These are phyloP conservation scores for Anethum foeniculum DNA, from an alignment of 140 eudicot species.

Conservation along the genomic window DNA sequence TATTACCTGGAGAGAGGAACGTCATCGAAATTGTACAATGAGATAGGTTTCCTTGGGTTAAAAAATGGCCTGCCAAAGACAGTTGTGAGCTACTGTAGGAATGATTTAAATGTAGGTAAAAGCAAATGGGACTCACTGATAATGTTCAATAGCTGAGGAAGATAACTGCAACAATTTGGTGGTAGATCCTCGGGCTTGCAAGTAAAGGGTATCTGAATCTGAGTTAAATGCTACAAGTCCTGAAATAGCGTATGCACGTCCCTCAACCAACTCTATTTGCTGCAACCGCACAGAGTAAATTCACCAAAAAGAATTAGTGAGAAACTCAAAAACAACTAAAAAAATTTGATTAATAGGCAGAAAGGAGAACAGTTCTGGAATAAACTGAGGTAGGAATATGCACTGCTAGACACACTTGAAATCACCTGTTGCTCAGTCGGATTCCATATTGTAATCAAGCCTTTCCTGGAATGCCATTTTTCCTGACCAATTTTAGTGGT, in stretches of 20 bases:
- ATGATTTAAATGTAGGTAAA: neutral
- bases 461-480: constrained; percentile 29
- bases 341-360: neutral
- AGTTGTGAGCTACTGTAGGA: constrained; percentile 13
- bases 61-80: constrained; percentile 50
- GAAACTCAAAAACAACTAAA: neutral
- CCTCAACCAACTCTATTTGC: constrained; percentile 67
- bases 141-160: constrained; percentile 27
- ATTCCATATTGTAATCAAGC: constrained; percentile 86
- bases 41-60: constrained; percentile 56
- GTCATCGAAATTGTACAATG: constrained; percentile 47
- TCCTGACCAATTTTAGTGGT: constrained; percentile 19
- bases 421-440: constrained; percentile 84
- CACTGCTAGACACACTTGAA: neutral
- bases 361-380: neutral
- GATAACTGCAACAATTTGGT: constrained; percentile 57
- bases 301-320: constrained; percentile 12
- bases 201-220: constrained; percentile 47
- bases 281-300: constrained; percentile 19
- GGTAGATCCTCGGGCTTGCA: constrained; percentile 63
- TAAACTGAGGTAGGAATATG: neutral
- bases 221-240: constrained; percentile 60
- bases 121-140: constrained; percentile 38
- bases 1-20: constrained; percentile 69
- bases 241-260: constrained; percentile 58